A percentile compares a stretch with the other conserved stretches of the same genome.
Conservation (phyloP, 2,329 filamentous ascomycete species). For the Tetracladium maxilliforme region DNA sequence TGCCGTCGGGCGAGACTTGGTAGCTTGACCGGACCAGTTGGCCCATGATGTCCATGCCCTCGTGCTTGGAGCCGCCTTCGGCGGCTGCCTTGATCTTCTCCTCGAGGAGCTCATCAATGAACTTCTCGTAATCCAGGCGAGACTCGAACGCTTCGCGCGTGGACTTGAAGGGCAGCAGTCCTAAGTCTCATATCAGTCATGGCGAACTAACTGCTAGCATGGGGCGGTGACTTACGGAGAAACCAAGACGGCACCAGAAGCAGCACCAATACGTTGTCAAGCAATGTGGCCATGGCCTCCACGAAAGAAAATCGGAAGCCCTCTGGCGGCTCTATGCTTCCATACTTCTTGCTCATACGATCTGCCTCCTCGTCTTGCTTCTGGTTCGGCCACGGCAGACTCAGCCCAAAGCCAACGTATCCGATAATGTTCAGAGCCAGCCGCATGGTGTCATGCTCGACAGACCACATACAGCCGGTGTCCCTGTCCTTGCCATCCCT, state of each 20-base stretch:
- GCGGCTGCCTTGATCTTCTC: constrained; percentile 30
- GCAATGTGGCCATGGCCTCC: constrained; percentile 32
- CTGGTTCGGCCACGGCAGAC: constrained; percentile 48
- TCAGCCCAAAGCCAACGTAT: constrained; percentile 57
- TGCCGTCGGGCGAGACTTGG: constrained; percentile 6
- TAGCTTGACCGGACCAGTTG: constrained; percentile 31
- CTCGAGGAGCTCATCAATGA: constrained; percentile 44
- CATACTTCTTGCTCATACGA: too few relatives aligned
- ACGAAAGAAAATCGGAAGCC: constrained; percentile 39
- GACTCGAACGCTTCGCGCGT: constrained; percentile 28
- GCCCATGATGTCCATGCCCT: constrained; percentile 40
- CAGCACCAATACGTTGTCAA: constrained; percentile 36
- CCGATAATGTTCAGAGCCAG: constrained; percentile 44
- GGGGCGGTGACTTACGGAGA: constrained; percentile 18
- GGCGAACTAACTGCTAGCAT: background rate
- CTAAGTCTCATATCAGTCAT: constrained; percentile 8
- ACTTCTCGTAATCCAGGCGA: constrained; percentile 39
- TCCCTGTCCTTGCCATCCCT: constrained; percentile 20
- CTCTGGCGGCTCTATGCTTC: constrained; percentile 11
- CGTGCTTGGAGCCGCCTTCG: constrained; percentile 16
- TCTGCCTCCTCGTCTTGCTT: constrained; percentile 25
- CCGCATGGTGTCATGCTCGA: constrained; percentile 52
- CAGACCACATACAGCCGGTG: constrained; percentile 39
- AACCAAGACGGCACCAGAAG: constrained; percentile 35
- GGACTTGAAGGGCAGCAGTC: constrained; percentile 24